Base-by-base conservation (phyloP, 129 eudicot genomes). In the Sambucus nigra region DNA sequence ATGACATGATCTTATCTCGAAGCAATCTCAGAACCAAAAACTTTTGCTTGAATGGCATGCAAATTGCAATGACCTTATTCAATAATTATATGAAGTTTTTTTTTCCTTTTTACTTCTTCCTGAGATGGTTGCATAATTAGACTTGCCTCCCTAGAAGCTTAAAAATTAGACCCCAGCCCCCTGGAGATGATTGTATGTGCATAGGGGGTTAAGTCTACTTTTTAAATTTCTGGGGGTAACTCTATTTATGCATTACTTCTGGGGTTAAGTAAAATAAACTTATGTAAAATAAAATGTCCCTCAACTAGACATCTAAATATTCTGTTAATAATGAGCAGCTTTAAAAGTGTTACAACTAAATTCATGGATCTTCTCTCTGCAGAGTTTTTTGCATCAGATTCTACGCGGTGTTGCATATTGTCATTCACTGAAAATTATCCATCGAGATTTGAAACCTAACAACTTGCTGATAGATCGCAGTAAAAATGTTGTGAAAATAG, bases 401-500 rank as follows among this genome's bases (percentile, higher is more conserved):
- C n/a, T 55, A 10, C 20, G 27, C 21, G 60, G 60, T 18, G 13
- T 55, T 26, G 24, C 23, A 19, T 55, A 32, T 35, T 38, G 16
- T 35, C 60, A 54, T 25, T 2, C 46, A 7, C 6, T 18, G n/a
- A 21, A 55, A 12, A 55, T 54, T 28, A 5, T 54, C 31, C 60
- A 54, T 54, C 60, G 60, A 32, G 60, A 54, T 54, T 32, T 54
- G 45, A 54, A 54, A 25, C 31, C 60, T 13, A 5, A 54, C 13
- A 54, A 53, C 26, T 6, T 54, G 45, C 25, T 54, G 26, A 21
- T 54, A 16, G 60, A 54, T 32, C 12, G 28, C 31, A 22, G 14
- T 18, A 38, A 55, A 18, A 1, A 12, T 1, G 28, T 20, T 10
- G 60, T 55, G 20, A 55, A 55, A 55, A n/a, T 55, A 28, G 60